These are phyloP conservation scores for Lavandula angustifolia DNA, from an alignment of 257 asterid genomes.

Conservation along the genomic window DNA sequence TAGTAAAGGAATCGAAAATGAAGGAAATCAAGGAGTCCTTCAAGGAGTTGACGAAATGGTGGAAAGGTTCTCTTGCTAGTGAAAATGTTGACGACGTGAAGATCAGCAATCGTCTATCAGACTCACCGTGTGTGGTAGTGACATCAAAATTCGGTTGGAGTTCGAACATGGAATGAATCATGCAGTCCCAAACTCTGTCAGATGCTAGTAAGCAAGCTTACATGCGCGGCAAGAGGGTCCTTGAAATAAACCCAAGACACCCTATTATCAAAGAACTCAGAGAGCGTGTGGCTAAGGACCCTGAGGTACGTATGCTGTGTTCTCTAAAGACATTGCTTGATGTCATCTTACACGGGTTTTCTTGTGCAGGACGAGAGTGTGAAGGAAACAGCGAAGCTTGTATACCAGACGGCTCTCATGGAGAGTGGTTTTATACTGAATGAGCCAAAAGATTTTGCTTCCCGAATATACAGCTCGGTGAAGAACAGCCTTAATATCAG, in stretches of 20 bases:
- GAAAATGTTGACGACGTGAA: conserved; percentile 94
- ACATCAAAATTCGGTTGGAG: conserved; percentile 94
- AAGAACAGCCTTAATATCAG: conserved; percentile 68
- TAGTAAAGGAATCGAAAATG: conserved; percentile 75
- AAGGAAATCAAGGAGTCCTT: conserved; percentile 86
- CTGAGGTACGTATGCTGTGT: conserved; percentile 60
- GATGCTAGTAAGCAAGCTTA: conserved; percentile 85
- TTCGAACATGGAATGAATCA: conserved; percentile 92
- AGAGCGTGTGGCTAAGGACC: conserved; percentile 64
- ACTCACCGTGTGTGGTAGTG: conserved; percentile 93
- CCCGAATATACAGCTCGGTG: conserved; percentile 68
- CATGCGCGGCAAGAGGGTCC: conserved; percentile 93
- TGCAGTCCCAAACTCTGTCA: conserved; percentile 91
- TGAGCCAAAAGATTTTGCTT: conserved; percentile 86
- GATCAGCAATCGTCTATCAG: conserved; percentile 86
- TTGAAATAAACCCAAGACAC: conserved; percentile 89
- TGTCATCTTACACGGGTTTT: no score
- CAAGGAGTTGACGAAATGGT: conserved; percentile 89
- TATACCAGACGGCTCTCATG: conserved; percentile 88
- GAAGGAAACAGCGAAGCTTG: conserved; percentile 73
- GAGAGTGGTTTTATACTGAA: conserved; percentile 79
- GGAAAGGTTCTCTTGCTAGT: conserved; percentile 78
- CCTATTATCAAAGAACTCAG: conserved; percentile 85
- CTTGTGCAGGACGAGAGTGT: conserved; percentile 55
- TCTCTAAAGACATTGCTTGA: not conserved